A percentile compares a stretch with the other conserved stretches of the same genome.
Evolutionary conservation across 495 filamentous ascomycete species (phyloP).

Genomic region (Trypethelium eluteriae): DNA sequence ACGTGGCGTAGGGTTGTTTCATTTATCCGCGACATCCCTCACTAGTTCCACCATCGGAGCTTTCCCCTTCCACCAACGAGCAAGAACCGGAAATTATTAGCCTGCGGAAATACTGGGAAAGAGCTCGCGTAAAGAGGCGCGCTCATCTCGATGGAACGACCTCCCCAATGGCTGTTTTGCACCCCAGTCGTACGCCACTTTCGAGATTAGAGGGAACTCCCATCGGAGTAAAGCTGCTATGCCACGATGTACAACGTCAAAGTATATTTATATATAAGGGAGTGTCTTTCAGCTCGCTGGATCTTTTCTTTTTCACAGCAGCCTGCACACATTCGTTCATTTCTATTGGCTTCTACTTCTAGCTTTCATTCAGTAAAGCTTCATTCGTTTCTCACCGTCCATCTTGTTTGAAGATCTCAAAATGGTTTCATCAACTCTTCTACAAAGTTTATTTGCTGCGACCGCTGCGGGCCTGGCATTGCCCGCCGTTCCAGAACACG

Average conservation of each 20-base stretch:
- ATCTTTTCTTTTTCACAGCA: background rate
- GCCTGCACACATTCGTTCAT: slow-evolving; percentile 8
- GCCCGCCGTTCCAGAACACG: background rate
- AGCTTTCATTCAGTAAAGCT: background rate
- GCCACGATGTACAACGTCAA: background rate
- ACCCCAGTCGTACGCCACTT: background rate
- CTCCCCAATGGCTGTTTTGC: background rate
- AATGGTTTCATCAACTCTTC: slow-evolving; percentile 8
- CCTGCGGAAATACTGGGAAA: background rate
- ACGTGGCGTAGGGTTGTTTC: background rate
- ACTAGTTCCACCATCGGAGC: background rate
- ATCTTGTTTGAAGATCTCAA: background rate
- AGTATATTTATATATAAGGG: background rate
- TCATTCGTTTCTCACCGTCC: background rate
- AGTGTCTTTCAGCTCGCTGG: background rate
- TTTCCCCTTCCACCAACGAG: slow-evolving; percentile 7
- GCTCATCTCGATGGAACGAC: slow-evolving; percentile 3
- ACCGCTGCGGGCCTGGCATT: slow-evolving; percentile 8
- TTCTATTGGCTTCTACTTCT: background rate
- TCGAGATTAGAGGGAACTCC: background rate
- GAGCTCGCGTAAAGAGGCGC: background rate
- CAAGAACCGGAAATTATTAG: background rate
- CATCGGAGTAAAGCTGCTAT: background rate
- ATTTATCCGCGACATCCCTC: background rate
- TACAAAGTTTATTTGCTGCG: slow-evolving; percentile 1